phyloP scores from a whole-genome alignment of 768 basidiomycete species.

The Russula emetica region DNA sequence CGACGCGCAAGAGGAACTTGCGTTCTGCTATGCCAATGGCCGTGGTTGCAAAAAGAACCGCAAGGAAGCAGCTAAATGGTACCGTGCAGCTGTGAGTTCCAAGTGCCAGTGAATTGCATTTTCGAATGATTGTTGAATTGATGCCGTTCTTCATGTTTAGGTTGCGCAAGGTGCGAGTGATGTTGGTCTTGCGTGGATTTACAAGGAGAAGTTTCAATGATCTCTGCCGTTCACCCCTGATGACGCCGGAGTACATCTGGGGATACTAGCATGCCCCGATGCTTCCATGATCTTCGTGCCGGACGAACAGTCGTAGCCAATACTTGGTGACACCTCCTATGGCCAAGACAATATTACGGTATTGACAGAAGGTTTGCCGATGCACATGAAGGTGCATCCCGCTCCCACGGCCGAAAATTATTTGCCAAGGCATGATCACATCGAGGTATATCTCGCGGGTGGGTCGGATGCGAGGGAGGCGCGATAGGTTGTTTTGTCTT shows the following conservation, averaged over 20 bases:
- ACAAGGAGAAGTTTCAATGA: conserved; percentile 73
- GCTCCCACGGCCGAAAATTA: neutral
- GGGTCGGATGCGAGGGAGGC: no score
- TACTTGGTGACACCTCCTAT: neutral
- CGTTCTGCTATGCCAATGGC: conserved; percentile 79
- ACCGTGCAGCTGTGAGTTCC: conserved; percentile 69
- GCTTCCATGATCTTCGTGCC: neutral
- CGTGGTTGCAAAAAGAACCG: conserved; percentile 87
- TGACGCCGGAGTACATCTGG: neutral
- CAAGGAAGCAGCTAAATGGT: conserved; percentile 85
- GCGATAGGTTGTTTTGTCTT: neutral
- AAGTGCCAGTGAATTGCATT: neutral
- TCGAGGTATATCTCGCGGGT: neutral
- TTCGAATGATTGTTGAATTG: neutral
- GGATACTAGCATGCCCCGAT: neutral
- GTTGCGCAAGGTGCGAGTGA: conserved; percentile 72
- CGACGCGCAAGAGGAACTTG: conserved; percentile 84
- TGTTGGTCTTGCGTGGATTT: conserved; percentile 85
- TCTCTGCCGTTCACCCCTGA: neutral
- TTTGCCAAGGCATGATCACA: neutral
- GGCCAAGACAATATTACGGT: neutral
- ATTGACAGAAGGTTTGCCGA: neutral
- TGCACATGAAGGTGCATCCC: neutral
- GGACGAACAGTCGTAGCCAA: neutral
- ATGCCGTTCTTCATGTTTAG: conserved; percentile 31